A percentile compares a stretch with the other conserved stretches of the same genome.
phyloP scores from a whole-genome alignment of 306 rosid genomes.

The Acacia acuminata region DNA sequence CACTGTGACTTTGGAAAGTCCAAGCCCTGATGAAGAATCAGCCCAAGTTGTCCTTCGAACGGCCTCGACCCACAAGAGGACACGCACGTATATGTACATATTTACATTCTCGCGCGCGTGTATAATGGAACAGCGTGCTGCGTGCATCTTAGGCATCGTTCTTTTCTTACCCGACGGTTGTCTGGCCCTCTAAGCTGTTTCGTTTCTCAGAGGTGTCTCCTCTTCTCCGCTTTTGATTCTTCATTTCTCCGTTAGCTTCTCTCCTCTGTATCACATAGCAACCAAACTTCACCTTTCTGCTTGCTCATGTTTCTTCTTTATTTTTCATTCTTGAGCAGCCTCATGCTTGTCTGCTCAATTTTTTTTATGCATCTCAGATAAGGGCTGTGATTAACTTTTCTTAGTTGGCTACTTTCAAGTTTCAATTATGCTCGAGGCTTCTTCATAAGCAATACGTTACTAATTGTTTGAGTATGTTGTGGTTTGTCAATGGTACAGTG shows the following conservation, averaged over 20 bases:
- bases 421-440: background rate
- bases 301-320: background rate
- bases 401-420: background rate
- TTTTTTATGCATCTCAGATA: background rate
- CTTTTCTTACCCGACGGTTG: background rate
- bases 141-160: conserved; percentile 17
- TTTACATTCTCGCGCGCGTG: background rate
- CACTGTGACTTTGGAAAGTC: background rate
- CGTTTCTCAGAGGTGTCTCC: background rate
- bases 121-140: background rate
- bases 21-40: background rate
- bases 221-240: background rate
- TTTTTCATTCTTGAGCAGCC: background rate
- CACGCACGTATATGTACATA: background rate
- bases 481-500: background rate
- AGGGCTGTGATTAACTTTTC: background rate
- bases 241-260: background rate
- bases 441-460: background rate
- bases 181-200: background rate
- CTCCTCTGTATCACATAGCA: background rate
- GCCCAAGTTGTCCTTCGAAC: background rate
- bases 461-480: background rate
- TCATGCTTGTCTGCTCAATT: background rate
- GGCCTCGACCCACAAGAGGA: background rate
- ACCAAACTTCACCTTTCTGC: background rate